A percentile compares a stretch with the other conserved stretches of the same genome.
Evolutionary conservation across 2,329 filamentous ascomycete genomes (phyloP).

Genomic region (Rhynchosporium secalis): DNA sequence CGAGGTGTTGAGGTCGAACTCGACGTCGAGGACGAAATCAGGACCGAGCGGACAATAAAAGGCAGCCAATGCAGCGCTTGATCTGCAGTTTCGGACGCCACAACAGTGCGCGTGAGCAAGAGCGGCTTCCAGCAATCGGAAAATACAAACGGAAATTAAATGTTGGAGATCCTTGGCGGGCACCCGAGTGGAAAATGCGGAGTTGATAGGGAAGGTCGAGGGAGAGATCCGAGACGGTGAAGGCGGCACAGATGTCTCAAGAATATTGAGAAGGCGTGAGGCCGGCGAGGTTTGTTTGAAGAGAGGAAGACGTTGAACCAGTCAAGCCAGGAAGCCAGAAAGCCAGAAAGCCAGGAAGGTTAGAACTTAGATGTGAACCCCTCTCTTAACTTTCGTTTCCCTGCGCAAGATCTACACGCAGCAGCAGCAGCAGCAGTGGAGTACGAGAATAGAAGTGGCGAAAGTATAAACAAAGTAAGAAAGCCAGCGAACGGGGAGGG

Average conservation of each 20-base stretch:
- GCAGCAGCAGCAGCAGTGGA: not conserved
- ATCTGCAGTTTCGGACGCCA: not conserved
- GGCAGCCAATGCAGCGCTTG: not conserved
- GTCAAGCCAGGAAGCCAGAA: not conserved
- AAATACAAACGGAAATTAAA: slow-evolving; percentile 10
- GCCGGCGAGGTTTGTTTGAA: not conserved
- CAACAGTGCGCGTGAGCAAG: not conserved
- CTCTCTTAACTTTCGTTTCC: not conserved
- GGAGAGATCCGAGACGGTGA: not conserved
- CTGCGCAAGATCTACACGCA: slow-evolving; percentile 15
- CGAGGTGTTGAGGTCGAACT: not conserved
- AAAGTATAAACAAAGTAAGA: not conserved
- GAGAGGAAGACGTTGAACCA: not conserved
- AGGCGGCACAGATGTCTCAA: not conserved
- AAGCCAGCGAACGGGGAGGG: not conserved
- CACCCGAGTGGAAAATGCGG: slow-evolving; percentile 17
- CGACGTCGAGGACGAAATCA: not conserved
- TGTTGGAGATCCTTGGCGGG: not conserved
- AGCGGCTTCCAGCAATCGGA: not conserved
- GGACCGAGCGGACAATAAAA: slow-evolving; percentile 11
- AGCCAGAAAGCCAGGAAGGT: not conserved
- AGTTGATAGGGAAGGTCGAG: slow-evolving; percentile 10
- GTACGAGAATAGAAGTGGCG: not conserved
- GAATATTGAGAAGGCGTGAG: slow-evolving; percentile 9
- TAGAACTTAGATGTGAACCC: slow-evolving; percentile 1